These are phyloP conservation scores for Ogataea glucozyma DNA, from an alignment of 805 yeast species.

Conservation along the genomic window DNA sequence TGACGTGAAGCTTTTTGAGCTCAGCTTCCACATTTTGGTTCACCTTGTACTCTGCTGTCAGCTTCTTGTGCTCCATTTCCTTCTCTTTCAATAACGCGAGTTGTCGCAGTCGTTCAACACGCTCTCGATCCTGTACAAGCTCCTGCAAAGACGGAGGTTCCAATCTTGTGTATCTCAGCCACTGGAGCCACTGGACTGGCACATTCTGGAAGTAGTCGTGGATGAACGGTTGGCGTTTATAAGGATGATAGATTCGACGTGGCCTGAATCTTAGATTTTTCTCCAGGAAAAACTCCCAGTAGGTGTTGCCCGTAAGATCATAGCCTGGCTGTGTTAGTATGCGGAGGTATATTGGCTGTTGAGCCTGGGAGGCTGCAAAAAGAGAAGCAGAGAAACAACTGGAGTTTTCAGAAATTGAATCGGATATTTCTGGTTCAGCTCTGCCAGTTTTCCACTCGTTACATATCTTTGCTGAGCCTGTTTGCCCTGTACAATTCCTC, in stretches of 20 bases:
- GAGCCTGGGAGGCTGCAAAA: too few relatives aligned
- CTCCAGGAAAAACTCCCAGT: slow-evolving; percentile 75
- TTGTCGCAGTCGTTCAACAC: slow-evolving; percentile 54
- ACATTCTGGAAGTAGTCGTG: slow-evolving; percentile 60
- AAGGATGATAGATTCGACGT: slow-evolving; percentile 65
- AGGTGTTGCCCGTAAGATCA: slow-evolving; percentile 81
- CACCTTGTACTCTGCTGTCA: slow-evolving; percentile 20
- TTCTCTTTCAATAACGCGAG: slow-evolving; percentile 49
- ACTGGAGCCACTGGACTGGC: slow-evolving; percentile 77
- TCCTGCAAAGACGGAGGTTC: slow-evolving; percentile 65
- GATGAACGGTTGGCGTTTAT: slow-evolving; percentile 45
- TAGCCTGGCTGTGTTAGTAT: slow-evolving; percentile 44
- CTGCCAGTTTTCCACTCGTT: too few relatives aligned
- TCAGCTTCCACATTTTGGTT: slow-evolving; percentile 27
- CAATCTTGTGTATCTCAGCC: slow-evolving; percentile 68
- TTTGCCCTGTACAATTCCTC: too few relatives aligned
- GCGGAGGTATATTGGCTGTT: too few relatives aligned
- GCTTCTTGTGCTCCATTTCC: slow-evolving; percentile 35
- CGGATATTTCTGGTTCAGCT: too few relatives aligned
- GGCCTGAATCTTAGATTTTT: slow-evolving; percentile 42
- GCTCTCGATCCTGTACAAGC: slow-evolving; percentile 53
- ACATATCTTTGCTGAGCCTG: too few relatives aligned
- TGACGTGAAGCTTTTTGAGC: slow-evolving; percentile 19
- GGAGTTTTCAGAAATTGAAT: too few relatives aligned
- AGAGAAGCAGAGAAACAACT: too few relatives aligned